Evolutionary conservation across 306 rosid species (phyloP).

Genomic region (Cicer pinnatifidum): DNA sequence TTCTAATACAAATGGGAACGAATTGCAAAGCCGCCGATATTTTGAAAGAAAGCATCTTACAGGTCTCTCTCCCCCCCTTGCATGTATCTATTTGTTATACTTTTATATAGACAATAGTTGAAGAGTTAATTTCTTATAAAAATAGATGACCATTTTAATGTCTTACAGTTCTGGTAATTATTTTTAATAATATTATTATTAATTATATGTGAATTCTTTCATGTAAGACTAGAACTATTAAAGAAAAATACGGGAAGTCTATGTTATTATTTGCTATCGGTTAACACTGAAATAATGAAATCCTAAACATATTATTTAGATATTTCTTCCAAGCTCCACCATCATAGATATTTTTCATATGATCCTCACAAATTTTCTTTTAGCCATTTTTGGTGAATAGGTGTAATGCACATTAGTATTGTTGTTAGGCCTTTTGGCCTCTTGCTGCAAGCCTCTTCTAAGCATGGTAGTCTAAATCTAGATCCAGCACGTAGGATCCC

Average conservation of each 20-base stretch:
- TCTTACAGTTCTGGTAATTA: background rate
- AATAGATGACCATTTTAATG: background rate
- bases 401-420: too few species aligned
- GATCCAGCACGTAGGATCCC: too few species aligned
- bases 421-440: too few species aligned
- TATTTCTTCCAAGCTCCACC: background rate
- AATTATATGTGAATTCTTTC: background rate
- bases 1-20: constrained; percentile 41
- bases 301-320: background rate
- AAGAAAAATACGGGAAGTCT: background rate
- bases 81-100: background rate
- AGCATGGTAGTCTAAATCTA: too few species aligned
- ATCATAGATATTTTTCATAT: background rate
- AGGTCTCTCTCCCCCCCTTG: constrained; percentile 25
- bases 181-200: background rate
- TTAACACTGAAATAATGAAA: background rate
- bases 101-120: background rate
- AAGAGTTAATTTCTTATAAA: background rate
- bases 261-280: background rate
- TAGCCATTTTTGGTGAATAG: background rate
- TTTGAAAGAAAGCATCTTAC: constrained; percentile 23
- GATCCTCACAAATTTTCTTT: background rate
- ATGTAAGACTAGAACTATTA: background rate
- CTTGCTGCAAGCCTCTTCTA: too few species aligned
- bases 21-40: background rate